phyloP scores from a whole-genome alignment of 2,329 filamentous ascomycete species.

The Diaporthe amygdali region DNA sequence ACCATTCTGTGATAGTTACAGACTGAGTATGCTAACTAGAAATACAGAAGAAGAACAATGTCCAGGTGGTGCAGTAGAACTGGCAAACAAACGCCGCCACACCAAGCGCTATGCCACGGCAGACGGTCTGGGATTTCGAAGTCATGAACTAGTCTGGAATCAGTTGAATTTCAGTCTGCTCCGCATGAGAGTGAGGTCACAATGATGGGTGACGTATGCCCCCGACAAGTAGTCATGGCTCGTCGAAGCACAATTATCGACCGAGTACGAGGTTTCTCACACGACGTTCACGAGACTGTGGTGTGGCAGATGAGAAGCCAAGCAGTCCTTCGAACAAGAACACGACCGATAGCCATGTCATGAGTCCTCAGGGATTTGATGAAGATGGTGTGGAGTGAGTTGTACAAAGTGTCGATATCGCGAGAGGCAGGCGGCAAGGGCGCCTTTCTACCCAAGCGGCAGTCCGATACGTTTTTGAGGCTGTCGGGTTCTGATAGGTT shows the following conservation, averaged over 20 bases:
- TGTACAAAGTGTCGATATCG: conserved; percentile 48
- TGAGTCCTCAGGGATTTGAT: background rate
- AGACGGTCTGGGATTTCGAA: background rate
- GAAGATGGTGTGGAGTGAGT: conserved; percentile 42
- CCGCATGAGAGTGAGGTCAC: background rate
- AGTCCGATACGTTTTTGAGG: conserved; percentile 34
- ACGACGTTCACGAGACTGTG: conserved; percentile 19
- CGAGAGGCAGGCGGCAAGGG: conserved; percentile 48
- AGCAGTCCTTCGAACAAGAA: conserved; percentile 32
- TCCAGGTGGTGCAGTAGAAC: conserved; percentile 76
- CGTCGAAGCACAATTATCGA: background rate
- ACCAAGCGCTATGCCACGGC: background rate
- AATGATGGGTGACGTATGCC: background rate
- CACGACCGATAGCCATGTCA: conserved; percentile 6
- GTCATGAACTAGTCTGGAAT: background rate
- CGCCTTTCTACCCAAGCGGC: conserved; percentile 56
- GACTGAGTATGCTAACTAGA: background rate
- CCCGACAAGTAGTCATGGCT: background rate
- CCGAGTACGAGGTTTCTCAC: conserved; percentile 21
- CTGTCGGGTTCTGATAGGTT: conserved; percentile 42
- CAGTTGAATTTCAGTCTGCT: background rate
- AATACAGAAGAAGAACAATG: conserved; percentile 83
- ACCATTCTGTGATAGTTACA: background rate
- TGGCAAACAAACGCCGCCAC: conserved; percentile 49
- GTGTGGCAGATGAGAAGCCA: conserved; percentile 27